Evolutionary conservation across 148 eudicot species (phyloP).

Genomic region (Rhododendron henanense): DNA sequence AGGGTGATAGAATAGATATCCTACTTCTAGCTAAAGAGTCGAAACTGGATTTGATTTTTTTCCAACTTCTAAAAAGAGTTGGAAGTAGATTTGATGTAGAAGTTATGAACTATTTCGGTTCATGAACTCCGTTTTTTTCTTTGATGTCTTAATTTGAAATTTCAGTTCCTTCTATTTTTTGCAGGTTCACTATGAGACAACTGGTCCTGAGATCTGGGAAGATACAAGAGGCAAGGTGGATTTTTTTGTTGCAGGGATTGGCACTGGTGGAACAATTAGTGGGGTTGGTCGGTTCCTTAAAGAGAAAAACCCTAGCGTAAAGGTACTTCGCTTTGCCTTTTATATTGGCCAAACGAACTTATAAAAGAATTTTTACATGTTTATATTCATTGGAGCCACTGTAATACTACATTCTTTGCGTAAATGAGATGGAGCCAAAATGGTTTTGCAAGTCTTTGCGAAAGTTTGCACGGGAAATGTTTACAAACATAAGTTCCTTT

Average conservation of each 20-base stretch:
- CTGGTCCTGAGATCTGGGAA: constrained; percentile 99
- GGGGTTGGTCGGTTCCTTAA: constrained; percentile 87
- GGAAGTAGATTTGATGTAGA: neutral
- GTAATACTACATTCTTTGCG: neutral
- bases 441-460: constrained; percentile 9
- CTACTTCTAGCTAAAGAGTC: neutral
- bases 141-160: neutral
- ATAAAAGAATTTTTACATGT: neutral
- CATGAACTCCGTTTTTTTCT: neutral
- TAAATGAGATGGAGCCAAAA: neutral
- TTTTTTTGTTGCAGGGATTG: constrained; percentile 88
- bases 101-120: neutral
- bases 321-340: constrained; percentile 35
- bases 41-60: neutral
- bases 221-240: constrained; percentile 95
- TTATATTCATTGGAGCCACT: neutral
- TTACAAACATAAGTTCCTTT: neutral
- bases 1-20: neutral
- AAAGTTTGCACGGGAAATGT: neutral
- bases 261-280: constrained; percentile 95
- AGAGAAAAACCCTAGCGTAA: constrained; percentile 59
- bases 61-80: neutral
- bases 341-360: neutral
- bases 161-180: neutral
- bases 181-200: constrained; percentile 94